A percentile compares a stretch with the other conserved stretches of the same genome.
phyloP scores from a whole-genome alignment of 768 basidiomycete species.

The Boletus rubroflammeus region DNA sequence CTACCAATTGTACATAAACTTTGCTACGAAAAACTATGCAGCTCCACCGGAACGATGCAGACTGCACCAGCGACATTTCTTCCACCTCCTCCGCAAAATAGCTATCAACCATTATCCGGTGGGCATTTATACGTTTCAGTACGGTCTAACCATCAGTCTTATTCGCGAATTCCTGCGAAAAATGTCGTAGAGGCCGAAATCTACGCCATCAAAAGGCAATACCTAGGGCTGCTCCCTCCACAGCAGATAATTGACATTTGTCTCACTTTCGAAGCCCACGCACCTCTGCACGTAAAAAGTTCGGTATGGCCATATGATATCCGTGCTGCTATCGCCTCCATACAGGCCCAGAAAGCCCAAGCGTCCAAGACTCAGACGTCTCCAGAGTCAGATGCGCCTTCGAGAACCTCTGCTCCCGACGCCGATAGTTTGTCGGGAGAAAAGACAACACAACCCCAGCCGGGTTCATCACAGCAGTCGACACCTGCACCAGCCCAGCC shows the following conservation, averaged over 20 bases:
- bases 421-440: conserved; percentile 13
- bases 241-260: conserved; percentile 79
- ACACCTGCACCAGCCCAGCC: conserved; percentile 25
- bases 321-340: conserved; percentile 54
- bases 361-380: conserved; percentile 19
- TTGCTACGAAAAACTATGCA: conserved; percentile 74
- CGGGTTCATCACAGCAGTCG: conserved; percentile 17
- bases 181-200: conserved; percentile 37
- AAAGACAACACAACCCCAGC: conserved; percentile 13
- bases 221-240: conserved; percentile 62
- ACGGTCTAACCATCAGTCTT: conserved; percentile 14
- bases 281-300: conserved; percentile 58
- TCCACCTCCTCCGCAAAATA: conserved; percentile 36
- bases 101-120: conserved; percentile 36
- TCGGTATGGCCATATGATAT: conserved; percentile 75
- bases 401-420: conserved; percentile 11
- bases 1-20: conserved; percentile 40
- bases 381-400: conserved; percentile 8
- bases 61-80: conserved; percentile 37
- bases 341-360: conserved; percentile 35
- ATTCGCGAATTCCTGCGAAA: conserved; percentile 27
- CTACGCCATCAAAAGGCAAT: conserved; percentile 66
- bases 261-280: conserved; percentile 65
- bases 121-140: conserved; percentile 25
- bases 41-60: conserved; percentile 62